Percentiles rank a stretch among this genome's conserved stretches.
These are phyloP conservation scores for Exophiala sp. DNA, from an alignment of 2,329 filamentous ascomycete genomes.

Conservation along the genomic window DNA sequence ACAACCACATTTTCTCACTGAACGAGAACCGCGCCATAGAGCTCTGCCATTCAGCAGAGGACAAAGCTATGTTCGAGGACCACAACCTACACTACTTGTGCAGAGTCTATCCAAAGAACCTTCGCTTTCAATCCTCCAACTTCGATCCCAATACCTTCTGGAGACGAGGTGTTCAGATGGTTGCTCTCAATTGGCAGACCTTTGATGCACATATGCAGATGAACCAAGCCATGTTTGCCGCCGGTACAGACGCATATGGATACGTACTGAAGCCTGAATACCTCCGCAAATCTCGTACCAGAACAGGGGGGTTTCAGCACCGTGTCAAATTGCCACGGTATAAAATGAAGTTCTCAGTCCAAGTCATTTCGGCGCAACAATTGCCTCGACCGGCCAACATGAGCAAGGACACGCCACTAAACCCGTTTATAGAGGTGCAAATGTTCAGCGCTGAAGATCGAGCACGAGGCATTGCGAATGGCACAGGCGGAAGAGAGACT, in stretches of 20 bases:
- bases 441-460: constrained; percentile 93
- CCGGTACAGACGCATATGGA: constrained; percentile 77
- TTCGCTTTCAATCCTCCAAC: constrained; percentile 81
- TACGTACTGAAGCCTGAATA: constrained; percentile 92
- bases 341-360: constrained; percentile 75
- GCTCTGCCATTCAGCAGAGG: constrained; percentile 70
- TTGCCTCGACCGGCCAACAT: constrained; percentile 77
- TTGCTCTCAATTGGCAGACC: constrained; percentile 96
- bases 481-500: constrained; percentile 63
- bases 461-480: constrained; percentile 66
- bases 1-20: constrained; percentile 95
- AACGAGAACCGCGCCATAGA: constrained; percentile 84
- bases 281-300: constrained; percentile 52
- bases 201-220: constrained; percentile 94
- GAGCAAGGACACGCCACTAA: constrained; percentile 70
- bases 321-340: constrained; percentile 37
- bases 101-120: constrained; percentile 85
- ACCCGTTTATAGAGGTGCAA: constrained; percentile 93
- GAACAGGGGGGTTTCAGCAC: constrained; percentile 33
- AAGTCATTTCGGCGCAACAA: constrained; percentile 91
- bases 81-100: constrained; percentile 92
- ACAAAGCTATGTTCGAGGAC: constrained; percentile 73
- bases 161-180: constrained; percentile 96
- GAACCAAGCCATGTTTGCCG: constrained; percentile 96
- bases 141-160: constrained; percentile 93